Percentiles rank a stretch among this genome's conserved stretches.
phyloP scores from a whole-genome alignment of 2,329 filamentous ascomycete species.

The Exophiala aquamarina region DNA sequence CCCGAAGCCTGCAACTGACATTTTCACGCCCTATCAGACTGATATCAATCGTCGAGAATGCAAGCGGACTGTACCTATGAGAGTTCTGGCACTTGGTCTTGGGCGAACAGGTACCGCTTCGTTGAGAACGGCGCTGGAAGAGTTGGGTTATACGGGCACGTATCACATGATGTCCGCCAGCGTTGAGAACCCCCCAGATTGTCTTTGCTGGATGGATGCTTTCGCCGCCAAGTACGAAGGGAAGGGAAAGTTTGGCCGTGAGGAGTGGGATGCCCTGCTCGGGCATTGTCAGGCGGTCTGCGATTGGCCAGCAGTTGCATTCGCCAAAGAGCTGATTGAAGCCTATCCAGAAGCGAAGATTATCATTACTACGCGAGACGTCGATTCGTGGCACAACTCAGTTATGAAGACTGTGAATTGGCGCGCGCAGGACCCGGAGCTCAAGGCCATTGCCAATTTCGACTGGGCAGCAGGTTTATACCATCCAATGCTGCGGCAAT shows the following conservation, averaged over 20 bases:
- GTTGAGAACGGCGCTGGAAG: too few species aligned
- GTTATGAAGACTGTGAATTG: slow-evolving; percentile 68
- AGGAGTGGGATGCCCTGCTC: slow-evolving; percentile 69
- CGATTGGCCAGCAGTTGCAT: slow-evolving; percentile 68
- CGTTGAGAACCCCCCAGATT: slow-evolving; percentile 67
- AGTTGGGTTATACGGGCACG: too few species aligned
- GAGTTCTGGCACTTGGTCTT: too few species aligned
- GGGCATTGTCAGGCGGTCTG: slow-evolving; percentile 65
- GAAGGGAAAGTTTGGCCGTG: slow-evolving; percentile 61
- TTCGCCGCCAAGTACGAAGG: slow-evolving; percentile 63
- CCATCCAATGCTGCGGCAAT: slow-evolving; percentile 68
- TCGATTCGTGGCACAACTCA: slow-evolving; percentile 63
- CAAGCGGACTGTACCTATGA: too few species aligned
- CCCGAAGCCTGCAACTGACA: too few species aligned
- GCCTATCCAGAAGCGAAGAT: slow-evolving; percentile 73
- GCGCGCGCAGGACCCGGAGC: slow-evolving; percentile 64
- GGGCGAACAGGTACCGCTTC: too few species aligned
- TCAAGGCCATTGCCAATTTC: slow-evolving; percentile 54
- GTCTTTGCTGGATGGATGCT: slow-evolving; percentile 69
- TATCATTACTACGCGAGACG: slow-evolving; percentile 65
- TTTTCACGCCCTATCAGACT: too few species aligned
- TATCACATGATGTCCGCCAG: too few species aligned
- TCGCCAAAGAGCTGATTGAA: slow-evolving; percentile 68
- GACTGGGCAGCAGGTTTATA: slow-evolving; percentile 68
- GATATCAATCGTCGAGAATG: too few species aligned